phyloP scores from a whole-genome alignment of 257 asterid species.

The Salvia hispanica region DNA sequence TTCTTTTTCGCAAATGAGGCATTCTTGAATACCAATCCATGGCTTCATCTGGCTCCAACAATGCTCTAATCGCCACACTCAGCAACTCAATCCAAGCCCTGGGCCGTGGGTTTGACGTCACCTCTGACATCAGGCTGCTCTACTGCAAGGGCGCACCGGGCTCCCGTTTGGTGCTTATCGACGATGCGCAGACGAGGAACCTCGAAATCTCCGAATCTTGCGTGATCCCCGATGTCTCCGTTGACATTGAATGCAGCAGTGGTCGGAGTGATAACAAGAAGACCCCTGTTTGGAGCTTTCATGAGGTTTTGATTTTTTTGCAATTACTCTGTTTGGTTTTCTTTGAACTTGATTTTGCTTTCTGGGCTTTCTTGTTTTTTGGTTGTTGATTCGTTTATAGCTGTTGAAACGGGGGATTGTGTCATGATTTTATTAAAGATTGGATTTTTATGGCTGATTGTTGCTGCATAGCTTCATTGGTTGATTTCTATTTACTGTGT shows the following conservation, averaged over 20 bases:
- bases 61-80: conserved; percentile 72
- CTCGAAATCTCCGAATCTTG: conserved; percentile 60
- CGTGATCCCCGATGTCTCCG: conserved; percentile 74
- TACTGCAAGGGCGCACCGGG: conserved; percentile 94
- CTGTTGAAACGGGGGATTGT: conserved; percentile 1
- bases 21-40: conserved; percentile 36
- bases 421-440: conserved; percentile 10
- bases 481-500: conserved; percentile 9
- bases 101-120: conserved; percentile 97
- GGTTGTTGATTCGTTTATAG: background rate
- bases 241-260: conserved; percentile 62
- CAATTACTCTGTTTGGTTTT: background rate
- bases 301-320: conserved; percentile 40
- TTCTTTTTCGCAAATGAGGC: conserved; percentile 32
- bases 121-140: conserved; percentile 92
- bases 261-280: conserved; percentile 51
- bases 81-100: conserved; percentile 92
- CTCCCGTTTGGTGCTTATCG: conserved; percentile 72
- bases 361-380: conserved; percentile 8
- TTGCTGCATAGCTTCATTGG: background rate
- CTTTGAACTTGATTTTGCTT: background rate
- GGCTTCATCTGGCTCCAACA: conserved; percentile 46
- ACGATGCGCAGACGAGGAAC: conserved; percentile 54
- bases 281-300: conserved; percentile 77
- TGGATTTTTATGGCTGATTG: background rate